These are phyloP conservation scores for Stramenopiles sp. DNA, from an alignment of 352 stramenopile species.

Conservation along the genomic window DNA sequence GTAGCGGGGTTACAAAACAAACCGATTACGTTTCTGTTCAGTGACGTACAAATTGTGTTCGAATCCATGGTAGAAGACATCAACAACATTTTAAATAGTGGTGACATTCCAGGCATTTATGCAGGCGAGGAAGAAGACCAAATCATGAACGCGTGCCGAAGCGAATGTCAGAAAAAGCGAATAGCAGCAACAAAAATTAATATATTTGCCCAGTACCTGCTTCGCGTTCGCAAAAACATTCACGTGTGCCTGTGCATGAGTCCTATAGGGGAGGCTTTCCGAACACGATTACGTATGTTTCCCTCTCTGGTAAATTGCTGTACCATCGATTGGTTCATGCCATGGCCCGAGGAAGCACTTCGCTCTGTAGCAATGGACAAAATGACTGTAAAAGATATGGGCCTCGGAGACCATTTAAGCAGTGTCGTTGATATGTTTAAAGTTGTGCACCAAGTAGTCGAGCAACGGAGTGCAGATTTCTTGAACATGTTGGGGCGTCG, in stretches of 20 bases:
- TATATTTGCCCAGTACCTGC: conserved; percentile 74
- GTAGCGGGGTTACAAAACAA: conserved; percentile 83
- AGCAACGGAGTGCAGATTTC: conserved; percentile 48
- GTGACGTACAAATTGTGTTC: conserved; percentile 76
- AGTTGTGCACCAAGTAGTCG: conserved; percentile 63
- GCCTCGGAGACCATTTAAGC: background rate
- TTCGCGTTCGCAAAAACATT: conserved; percentile 69
- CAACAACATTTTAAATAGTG: conserved; percentile 81
- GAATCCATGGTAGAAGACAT: conserved; percentile 86
- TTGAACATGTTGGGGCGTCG: conserved; percentile 68
- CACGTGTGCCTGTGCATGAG: conserved; percentile 77
- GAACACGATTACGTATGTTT: conserved; percentile 69
- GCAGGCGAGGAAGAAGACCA: conserved; percentile 64
- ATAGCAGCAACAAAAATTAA: conserved; percentile 75
- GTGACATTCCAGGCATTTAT: conserved; percentile 81
- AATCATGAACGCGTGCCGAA: conserved; percentile 65
- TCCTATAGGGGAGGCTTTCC: conserved; percentile 69
- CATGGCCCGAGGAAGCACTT: conserved; percentile 54
- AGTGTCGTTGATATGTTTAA: background rate
- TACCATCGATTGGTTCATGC: conserved; percentile 67
- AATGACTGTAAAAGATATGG: background rate
- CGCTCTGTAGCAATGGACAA: conserved; percentile 50
- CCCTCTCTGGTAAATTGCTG: conserved; percentile 63
- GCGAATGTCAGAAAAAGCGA: conserved; percentile 64
- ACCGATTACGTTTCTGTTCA: conserved; percentile 75